Percentiles rank a stretch among this genome's conserved stretches.
Evolutionary conservation across 129 eudicot species (phyloP).

Genomic region (Mikania micrantha): DNA sequence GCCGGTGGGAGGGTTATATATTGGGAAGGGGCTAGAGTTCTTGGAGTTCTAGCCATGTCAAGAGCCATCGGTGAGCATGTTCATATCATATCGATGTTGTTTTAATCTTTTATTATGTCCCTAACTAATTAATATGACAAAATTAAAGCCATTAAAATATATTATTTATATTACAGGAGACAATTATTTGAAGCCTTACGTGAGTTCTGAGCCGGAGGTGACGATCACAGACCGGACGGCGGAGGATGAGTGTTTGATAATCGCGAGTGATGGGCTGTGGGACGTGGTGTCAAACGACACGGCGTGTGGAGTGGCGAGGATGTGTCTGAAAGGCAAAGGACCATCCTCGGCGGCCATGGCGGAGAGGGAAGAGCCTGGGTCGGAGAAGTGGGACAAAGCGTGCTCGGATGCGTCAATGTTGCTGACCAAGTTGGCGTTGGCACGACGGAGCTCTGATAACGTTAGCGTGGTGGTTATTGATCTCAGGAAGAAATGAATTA

Average conservation of each 20-base stretch:
- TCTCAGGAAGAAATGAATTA: conserved; percentile 46
- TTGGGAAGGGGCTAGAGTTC: conserved; percentile 81
- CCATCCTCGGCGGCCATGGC: conserved; percentile 14
- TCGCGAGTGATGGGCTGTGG: conserved; percentile 88
- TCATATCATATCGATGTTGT: no score
- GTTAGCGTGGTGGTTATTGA: conserved; percentile 83
- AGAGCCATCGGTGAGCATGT: conserved; percentile 85
- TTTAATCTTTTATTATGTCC: no score
- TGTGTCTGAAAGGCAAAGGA: conserved; percentile 60
- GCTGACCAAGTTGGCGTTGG: conserved; percentile 73
- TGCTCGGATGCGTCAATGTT: conserved; percentile 63
- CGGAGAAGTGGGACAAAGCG: conserved; percentile 42
- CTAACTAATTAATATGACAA: no score
- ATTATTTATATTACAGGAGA: no score
- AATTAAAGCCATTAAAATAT: no score
- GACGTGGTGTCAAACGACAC: conserved; percentile 86
- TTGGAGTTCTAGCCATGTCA: conserved; percentile 86
- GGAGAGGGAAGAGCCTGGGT: not conserved
- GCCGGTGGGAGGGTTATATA: conserved; percentile 83
- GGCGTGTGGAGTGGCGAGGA: conserved; percentile 72
- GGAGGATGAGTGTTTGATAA: conserved; percentile 68
- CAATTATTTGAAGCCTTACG: conserved; percentile 71
- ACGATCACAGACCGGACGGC: conserved; percentile 52
- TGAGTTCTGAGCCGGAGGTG: conserved; percentile 75
- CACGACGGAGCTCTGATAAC: conserved; percentile 66